These are phyloP conservation scores for Chlamydomonas sp. DNA, from an alignment of 139 green algal genomes.

Conservation along the genomic window DNA sequence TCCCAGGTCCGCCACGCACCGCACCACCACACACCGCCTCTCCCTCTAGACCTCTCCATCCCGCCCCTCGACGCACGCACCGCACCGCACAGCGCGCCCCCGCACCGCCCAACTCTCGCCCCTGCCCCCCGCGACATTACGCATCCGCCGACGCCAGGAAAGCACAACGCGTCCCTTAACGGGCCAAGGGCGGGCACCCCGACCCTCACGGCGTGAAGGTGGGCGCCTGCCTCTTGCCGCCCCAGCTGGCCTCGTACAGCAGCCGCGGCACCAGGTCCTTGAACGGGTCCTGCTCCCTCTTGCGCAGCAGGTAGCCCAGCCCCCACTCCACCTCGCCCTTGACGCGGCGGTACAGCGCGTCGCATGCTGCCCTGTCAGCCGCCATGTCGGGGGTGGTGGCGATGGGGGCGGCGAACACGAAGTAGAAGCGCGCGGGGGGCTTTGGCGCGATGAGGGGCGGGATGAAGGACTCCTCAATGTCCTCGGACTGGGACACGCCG, in stretches of 20 bases:
- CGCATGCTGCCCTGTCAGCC: slow-evolving; percentile 61
- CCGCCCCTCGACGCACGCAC: too few relatives aligned
- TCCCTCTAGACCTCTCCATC: too few relatives aligned
- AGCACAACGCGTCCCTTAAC: too few relatives aligned
- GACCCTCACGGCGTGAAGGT: slow-evolving; percentile 77
- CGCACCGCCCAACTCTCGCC: too few relatives aligned
- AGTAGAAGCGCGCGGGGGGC: slow-evolving; percentile 88
- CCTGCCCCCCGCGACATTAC: too few relatives aligned
- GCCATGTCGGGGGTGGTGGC: slow-evolving; percentile 49
- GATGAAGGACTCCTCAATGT: slow-evolving; percentile 57
- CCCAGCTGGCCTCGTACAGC: slow-evolving; percentile 77
- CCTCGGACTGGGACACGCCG: slow-evolving; percentile 53
- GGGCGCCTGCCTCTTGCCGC: slow-evolving; percentile 73
- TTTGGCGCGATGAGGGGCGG: slow-evolving; percentile 66
- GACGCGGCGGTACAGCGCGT: slow-evolving; percentile 74
- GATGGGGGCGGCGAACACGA: slow-evolving; percentile 88
- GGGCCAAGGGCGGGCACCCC: too few relatives aligned
- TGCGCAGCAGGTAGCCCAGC: slow-evolving; percentile 77
- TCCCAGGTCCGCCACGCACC: too few relatives aligned
- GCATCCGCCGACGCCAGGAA: too few relatives aligned
- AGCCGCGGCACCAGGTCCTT: slow-evolving; percentile 71
- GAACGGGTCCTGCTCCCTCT: slow-evolving; percentile 87
- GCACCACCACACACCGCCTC: too few relatives aligned
- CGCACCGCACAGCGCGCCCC: too few relatives aligned
- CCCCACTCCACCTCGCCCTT: slow-evolving; percentile 61